Percentiles rank a stretch among this genome's conserved stretches.
Evolutionary conservation across 2,329 filamentous ascomycete species (phyloP).

Genomic region (Alternaria consortialis): DNA sequence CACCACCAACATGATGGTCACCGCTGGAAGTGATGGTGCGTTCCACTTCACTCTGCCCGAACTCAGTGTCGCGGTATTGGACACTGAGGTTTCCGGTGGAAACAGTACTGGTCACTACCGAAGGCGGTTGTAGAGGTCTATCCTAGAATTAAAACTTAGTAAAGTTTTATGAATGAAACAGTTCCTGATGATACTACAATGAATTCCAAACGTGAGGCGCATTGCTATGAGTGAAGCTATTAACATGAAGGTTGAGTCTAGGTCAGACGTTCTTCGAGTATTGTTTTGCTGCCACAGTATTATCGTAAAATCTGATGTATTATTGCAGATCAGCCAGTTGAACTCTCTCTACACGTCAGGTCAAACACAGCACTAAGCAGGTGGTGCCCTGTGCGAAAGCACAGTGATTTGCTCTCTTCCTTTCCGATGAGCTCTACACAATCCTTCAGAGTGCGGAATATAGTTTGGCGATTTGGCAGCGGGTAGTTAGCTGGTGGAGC

Average conservation of each 20-base stretch:
- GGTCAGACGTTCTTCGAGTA: background rate
- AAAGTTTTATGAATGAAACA: background rate
- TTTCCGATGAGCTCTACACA: conserved; percentile 28
- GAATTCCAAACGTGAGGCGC: background rate
- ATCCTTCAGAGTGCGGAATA: conserved; percentile 21
- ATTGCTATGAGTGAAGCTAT: background rate
- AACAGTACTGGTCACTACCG: conserved; percentile 3
- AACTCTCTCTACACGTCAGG: background rate
- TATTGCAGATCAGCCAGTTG: background rate
- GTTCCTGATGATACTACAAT: background rate
- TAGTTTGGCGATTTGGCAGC: background rate
- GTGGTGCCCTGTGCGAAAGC: conserved; percentile 26
- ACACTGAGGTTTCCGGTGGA: conserved; percentile 40
- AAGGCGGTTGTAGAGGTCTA: background rate
- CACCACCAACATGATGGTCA: conserved; percentile 27
- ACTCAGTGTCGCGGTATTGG: conserved; percentile 66
- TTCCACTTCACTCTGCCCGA: conserved; percentile 65
- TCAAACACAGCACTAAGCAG: conserved; percentile 19
- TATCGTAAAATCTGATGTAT: background rate
- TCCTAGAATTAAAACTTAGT: background rate
- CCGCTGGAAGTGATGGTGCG: conserved; percentile 53
- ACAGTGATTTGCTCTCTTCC: conserved; percentile 22
- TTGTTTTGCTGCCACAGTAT: background rate
- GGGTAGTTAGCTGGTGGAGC: background rate
- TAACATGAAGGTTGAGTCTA: background rate